These are phyloP conservation scores for Lepidium didymum DNA, from an alignment of 345 rosid species.

Conservation along the genomic window DNA sequence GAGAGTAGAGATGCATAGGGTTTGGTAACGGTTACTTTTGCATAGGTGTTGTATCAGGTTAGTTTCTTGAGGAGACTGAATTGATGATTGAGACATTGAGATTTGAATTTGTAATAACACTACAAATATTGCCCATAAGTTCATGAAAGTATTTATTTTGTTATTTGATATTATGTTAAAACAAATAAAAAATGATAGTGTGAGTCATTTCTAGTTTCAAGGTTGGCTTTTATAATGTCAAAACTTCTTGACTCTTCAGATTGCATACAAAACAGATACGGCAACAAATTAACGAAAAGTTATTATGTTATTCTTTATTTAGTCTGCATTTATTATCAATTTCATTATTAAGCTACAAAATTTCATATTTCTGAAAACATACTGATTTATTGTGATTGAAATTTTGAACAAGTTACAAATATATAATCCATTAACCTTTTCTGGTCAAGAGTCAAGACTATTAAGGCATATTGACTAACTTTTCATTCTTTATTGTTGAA, in stretches of 20 bases:
- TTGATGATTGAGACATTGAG: conserved; percentile 3
- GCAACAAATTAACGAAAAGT: not conserved
- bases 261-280: not conserved
- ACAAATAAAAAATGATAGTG: not conserved
- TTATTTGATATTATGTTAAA: not conserved
- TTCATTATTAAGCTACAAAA: not conserved
- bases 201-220: not conserved
- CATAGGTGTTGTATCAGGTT: conserved; percentile 11
- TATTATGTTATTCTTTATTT: not conserved
- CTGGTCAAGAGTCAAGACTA: not conserved
- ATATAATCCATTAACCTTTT: not conserved
- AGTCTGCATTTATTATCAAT: not conserved
- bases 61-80: not conserved
- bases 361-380: not conserved
- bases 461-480: not conserved
- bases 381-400: not conserved
- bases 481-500: not conserved
- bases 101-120: conserved; percentile 9
- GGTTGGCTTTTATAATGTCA: not conserved
- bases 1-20: conserved; percentile 19
- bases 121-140: not conserved
- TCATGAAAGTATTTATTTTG: conserved; percentile 8
- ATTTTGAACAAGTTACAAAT: not conserved
- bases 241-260: not conserved
- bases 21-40: conserved; percentile 5